Base-by-base conservation (phyloP, 1,284 basidiomycete species). In the Sanghuangporus weigelae region DNA sequence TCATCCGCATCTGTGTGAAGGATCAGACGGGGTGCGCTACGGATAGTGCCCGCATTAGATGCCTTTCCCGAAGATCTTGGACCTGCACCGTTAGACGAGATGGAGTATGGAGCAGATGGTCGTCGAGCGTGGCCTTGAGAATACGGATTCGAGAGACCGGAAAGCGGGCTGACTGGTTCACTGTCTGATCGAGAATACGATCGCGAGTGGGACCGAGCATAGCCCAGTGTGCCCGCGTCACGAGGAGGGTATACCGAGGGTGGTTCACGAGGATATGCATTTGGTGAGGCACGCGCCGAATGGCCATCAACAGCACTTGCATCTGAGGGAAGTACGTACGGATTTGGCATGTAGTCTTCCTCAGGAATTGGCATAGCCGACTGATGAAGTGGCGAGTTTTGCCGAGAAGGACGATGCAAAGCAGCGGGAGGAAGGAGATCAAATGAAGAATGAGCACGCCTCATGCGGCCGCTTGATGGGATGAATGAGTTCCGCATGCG, bases 1-100 rank as follows among this genome's bases (percentile, higher is more conserved):
- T 87, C 87, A 36, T 77, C 78, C 10, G 81, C 81, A 71, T 92
- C 90, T 0, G 85, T 89, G 69, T 92, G 90, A 10, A 91, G 66
- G 64, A 92, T 79, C 71, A 84, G 87, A 51, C 85, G 80, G 36
- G 85, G 75, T 10, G 81, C 74, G 61, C 74, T 77, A 21, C 68
- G 64, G 7, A 76, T 66, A 21, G 73, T 63, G 35, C 81, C 81
- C 23, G 83, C 80, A 76, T 81, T 77, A 1, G 78, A 77, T 14
- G 81, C 83, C 73, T 58, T 63, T 26, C 35, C 58, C 31, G 46
- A 23, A 21, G 50, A 35, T 16, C 23, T 35, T 11, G 21, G 50
- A 26, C 23, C 23, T 14, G 19, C 49, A 10, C 7, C 10, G 26
- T n/a, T 19, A 38, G 57, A 49, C 19, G 16, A 42, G 8, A 31